Percentiles rank a stretch among this genome's conserved stretches.
Evolutionary conservation across 2,329 filamentous ascomycete species (phyloP).

Genomic region (Xylaria sp.): DNA sequence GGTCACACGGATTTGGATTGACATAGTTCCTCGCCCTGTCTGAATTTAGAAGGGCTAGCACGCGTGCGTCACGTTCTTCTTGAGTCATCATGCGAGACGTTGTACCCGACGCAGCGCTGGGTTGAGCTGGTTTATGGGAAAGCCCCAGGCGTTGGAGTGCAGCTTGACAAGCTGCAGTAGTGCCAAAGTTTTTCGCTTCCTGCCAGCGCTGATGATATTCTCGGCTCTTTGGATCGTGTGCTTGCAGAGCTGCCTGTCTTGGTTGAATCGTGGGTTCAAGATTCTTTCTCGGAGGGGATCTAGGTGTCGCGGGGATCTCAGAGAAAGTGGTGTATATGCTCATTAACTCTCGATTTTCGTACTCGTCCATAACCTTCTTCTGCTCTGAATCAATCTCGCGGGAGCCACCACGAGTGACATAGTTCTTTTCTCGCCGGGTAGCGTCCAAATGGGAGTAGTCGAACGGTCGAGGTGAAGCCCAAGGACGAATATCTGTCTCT

Average conservation of each 20-base stretch:
- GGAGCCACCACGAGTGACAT: constrained; percentile 64
- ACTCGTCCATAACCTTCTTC: constrained; percentile 65
- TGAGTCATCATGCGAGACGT: constrained; percentile 50
- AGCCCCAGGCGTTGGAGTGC: constrained; percentile 58
- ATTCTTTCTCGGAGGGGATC: constrained; percentile 60
- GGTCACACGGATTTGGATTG: constrained; percentile 55
- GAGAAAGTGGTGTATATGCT: constrained; percentile 65
- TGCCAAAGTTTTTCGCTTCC: constrained; percentile 59
- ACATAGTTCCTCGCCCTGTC: constrained; percentile 58
- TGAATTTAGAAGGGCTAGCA: constrained; percentile 58
- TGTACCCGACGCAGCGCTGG: not conserved
- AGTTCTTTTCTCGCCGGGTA: constrained; percentile 61
- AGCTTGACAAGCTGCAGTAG: constrained; percentile 55
- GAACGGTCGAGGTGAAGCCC: constrained; percentile 60
- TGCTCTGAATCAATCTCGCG: constrained; percentile 64
- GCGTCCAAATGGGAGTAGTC: constrained; percentile 62
- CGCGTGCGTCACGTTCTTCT: constrained; percentile 53
- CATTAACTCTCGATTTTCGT: constrained; percentile 70
- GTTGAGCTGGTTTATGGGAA: constrained; percentile 5
- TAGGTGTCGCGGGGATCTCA: constrained; percentile 68
- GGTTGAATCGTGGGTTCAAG: constrained; percentile 39
- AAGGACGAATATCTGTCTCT: constrained; percentile 64
- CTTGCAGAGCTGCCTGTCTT: constrained; percentile 53
- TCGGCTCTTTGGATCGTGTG: constrained; percentile 55
- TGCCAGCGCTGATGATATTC: constrained; percentile 63